Evolutionary conservation across 2,329 filamentous ascomycete species (phyloP).

Genomic region (Leptographium procerum): DNA sequence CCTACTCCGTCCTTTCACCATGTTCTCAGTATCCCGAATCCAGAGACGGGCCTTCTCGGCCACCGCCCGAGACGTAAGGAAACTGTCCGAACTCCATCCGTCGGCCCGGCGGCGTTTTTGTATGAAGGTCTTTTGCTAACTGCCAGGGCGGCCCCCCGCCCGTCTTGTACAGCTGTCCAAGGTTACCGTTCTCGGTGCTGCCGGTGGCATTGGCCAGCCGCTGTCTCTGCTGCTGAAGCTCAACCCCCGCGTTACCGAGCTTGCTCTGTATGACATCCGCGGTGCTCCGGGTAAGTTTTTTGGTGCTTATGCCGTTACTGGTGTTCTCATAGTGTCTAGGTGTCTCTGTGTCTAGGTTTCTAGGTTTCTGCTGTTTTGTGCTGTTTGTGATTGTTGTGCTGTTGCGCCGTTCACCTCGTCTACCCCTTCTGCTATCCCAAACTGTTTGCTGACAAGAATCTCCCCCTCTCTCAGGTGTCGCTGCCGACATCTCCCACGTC

Average conservation of each 20-base stretch:
- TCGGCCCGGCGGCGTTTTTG: conserved; percentile 12
- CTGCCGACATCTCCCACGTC: conserved; percentile 95
- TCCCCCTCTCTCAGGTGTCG: conserved; percentile 63
- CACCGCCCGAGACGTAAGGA: conserved; percentile 62
- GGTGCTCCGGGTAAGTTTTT: conserved; percentile 69
- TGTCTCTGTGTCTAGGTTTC: neutral
- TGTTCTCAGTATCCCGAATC: conserved; percentile 63
- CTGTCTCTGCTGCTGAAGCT: conserved; percentile 97
- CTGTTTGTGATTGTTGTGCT: neutral
- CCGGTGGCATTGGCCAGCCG: conserved; percentile 96
- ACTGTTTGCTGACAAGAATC: too few species aligned
- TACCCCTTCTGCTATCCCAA: too few species aligned
- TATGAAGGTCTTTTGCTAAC: neutral
- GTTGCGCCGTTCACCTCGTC: too few species aligned
- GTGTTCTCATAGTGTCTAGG: too few species aligned
- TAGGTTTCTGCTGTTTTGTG: neutral
- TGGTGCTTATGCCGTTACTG: too few species aligned
- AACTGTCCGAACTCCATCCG: conserved; percentile 1
- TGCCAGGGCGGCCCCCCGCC: neutral
- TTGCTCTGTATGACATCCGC: conserved; percentile 96
- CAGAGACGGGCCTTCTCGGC: conserved; percentile 75
- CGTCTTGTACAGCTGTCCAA: conserved; percentile 66
- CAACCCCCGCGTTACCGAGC: conserved; percentile 86
- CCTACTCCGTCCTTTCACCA: conserved; percentile 20
- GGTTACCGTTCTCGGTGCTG: conserved; percentile 92